These are phyloP conservation scores for Akanthomyces muscarius DNA, from an alignment of 2,329 filamentous ascomycete species.

Conservation along the genomic window DNA sequence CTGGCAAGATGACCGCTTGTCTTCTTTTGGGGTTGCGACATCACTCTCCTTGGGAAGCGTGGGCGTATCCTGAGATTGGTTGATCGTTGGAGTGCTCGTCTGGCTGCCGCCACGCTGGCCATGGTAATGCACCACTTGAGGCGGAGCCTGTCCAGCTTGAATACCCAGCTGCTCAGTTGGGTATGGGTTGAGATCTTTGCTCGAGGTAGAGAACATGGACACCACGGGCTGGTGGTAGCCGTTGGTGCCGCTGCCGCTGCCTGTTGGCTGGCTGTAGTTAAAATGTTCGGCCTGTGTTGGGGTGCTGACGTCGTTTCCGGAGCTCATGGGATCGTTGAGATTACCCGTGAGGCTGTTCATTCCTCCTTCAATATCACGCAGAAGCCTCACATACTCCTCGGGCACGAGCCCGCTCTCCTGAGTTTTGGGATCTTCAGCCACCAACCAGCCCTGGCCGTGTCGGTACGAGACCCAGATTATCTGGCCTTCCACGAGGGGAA, in stretches of 20 bases:
- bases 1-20: slow-evolving; percentile 1
- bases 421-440: slow-evolving; percentile 92
- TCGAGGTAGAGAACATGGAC: slow-evolving; percentile 67
- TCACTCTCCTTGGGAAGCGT: slow-evolving; percentile 47
- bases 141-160: slow-evolving; percentile 58
- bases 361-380: slow-evolving; percentile 90
- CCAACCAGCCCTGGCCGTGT: slow-evolving; percentile 94
- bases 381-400: slow-evolving; percentile 89
- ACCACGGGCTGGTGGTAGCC: slow-evolving; percentile 66
- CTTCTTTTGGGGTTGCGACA: slow-evolving; percentile 30
- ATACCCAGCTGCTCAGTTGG: slow-evolving; percentile 61
- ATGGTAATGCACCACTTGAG: slow-evolving; percentile 64
- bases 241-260: slow-evolving; percentile 46
- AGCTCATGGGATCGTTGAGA: slow-evolving; percentile 47
- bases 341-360: slow-evolving; percentile 65
- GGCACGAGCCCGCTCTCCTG: slow-evolving; percentile 92
- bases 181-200: slow-evolving; percentile 65
- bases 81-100: slow-evolving; percentile 58
- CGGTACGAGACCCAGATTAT: slow-evolving; percentile 95
- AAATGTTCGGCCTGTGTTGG: slow-evolving; percentile 58
- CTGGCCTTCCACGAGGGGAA: slow-evolving; percentile 88
- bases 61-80: slow-evolving; percentile 45
- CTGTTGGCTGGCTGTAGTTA: slow-evolving; percentile 43
- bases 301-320: slow-evolving; percentile 54
- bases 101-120: slow-evolving; percentile 65